Evolutionary conservation across 805 yeast genomes (phyloP), one percentile per base, ranked within the genome.

Genomic region (Zygotorulaspora florentina): DNA sequence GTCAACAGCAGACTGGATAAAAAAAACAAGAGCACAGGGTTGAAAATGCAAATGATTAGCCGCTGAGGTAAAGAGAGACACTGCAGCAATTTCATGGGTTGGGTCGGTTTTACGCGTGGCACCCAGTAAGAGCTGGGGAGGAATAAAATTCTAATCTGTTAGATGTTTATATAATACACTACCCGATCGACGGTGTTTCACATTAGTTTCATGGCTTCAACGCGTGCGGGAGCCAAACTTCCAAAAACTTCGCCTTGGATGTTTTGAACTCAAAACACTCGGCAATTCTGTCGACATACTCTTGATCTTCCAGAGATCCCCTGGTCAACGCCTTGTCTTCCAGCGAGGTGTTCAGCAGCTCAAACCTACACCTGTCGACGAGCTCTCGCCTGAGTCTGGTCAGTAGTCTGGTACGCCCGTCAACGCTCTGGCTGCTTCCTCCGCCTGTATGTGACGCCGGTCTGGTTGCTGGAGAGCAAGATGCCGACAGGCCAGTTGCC

Each of bases 291-390:
- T 36, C 17, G 25, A 40, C 30, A 13, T 42, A 29, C 27, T 15
- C 35, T 13, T 28, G 38, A 27, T 48, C 38, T 20, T 35, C 38
- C 34, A 45, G 33, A 13, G 37, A 13, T 3, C 23, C 16, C 26
- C 17, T 3, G 7, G 35, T 16, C 27, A 39, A 15, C 2, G 31
- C 42, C 20, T 40, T 35, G 8, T 29, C n/a, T 20, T 38, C 18
- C 3, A 39, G 35, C 30, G 30, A 39, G 9, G 28, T 37, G 8
- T 49, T 49, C 37, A 50, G 29, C 30, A 36, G 26, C 12, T 53
- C 56, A 28, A 52, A 50, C 39, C 51, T 46, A 27, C 50, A 42
- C 20, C 59, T 48, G 39, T 55, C 59, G 15, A 53, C 33, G 29
- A 38, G 18, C 20, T 48, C 43, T 10, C 25, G 33, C 36, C 40